These are phyloP conservation scores for Penicillium robsamsonii DNA, from an alignment of 495 filamentous ascomycete genomes.

Conservation along the genomic window DNA sequence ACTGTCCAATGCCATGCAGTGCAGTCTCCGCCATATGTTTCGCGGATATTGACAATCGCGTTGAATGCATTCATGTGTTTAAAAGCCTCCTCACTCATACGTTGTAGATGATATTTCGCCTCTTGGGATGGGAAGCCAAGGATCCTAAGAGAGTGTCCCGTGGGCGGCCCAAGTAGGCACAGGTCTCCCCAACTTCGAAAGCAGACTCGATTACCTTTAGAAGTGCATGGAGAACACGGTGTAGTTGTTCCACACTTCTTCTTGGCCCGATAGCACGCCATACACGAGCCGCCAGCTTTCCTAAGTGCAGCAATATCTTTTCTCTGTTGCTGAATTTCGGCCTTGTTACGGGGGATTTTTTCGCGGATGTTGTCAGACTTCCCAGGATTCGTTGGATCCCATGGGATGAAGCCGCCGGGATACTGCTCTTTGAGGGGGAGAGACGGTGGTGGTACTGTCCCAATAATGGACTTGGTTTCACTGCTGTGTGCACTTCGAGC, in stretches of 20 bases:
- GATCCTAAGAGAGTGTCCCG: background rate
- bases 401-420: constrained; percentile 9
- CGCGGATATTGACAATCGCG: constrained; percentile 1
- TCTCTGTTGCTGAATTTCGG: constrained; percentile 18
- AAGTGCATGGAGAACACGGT: constrained; percentile 22
- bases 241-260: constrained; percentile 24
- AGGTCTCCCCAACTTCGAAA: constrained; percentile 17
- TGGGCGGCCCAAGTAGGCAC: constrained; percentile 4
- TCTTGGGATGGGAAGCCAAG: constrained; percentile 5
- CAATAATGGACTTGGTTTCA: background rate
- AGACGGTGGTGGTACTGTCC: background rate
- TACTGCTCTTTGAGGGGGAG: background rate
- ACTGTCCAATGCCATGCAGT: constrained; percentile 2
- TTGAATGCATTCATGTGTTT: background rate
- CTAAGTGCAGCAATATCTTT: constrained; percentile 19
- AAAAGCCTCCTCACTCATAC: background rate
- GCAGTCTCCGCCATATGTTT: background rate
- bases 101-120: constrained; percentile 2
- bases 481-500: background rate
- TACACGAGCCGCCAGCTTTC: constrained; percentile 27
- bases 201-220: constrained; percentile 14
- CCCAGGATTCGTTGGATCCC: constrained; percentile 13
- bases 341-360: constrained; percentile 5
- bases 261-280: constrained; percentile 27
- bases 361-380: constrained; percentile 10